A percentile compares a stretch with the other conserved stretches of the same genome.
Conservation (phyloP, 352 stramenopile genomes). For the Globisporangium ultimum region DNA sequence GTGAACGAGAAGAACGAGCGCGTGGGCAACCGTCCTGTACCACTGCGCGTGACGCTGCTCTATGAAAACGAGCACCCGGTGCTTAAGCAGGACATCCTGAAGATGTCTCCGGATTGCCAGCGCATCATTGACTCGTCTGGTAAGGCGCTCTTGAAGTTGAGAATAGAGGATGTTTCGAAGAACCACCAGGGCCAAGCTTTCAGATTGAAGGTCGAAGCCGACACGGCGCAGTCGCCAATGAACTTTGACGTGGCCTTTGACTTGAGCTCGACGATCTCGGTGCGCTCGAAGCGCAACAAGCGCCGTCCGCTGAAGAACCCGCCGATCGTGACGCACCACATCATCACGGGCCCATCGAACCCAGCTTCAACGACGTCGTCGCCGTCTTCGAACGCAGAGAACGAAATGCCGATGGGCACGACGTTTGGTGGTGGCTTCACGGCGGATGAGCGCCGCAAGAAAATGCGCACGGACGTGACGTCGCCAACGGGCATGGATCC, state of each 20-base stretch:
- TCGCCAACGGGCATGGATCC: slow-evolving; percentile 14
- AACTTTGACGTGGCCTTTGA: slow-evolving; percentile 90
- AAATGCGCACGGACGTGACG: slow-evolving; percentile 39
- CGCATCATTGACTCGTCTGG: slow-evolving; percentile 84
- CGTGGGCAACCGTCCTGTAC: slow-evolving; percentile 70
- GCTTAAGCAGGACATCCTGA: slow-evolving; percentile 94
- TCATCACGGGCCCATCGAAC: slow-evolving; percentile 64
- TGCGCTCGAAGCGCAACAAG: slow-evolving; percentile 95
- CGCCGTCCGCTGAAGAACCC: slow-evolving; percentile 58
- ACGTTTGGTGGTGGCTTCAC: slow-evolving; percentile 49
- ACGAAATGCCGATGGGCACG: slow-evolving; percentile 44
- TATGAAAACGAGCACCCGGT: slow-evolving; percentile 89
- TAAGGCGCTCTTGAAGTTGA: slow-evolving; percentile 83
- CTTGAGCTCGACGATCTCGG: slow-evolving; percentile 89
- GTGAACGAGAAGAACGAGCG: slow-evolving; percentile 80
- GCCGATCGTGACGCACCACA: slow-evolving; percentile 60
- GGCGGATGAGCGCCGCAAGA: slow-evolving; percentile 64
- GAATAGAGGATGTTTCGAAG: slow-evolving; percentile 96
- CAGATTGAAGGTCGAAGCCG: slow-evolving; percentile 87
- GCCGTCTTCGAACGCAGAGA: slow-evolving; percentile 63
- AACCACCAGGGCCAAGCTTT: slow-evolving; percentile 97
- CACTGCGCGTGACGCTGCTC: slow-evolving; percentile 74
- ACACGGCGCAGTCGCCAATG: slow-evolving; percentile 84
- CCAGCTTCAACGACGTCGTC: slow-evolving; percentile 67
- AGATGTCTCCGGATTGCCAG: slow-evolving; percentile 84